These are phyloP conservation scores for Iodosphaeria phyllophila DNA, from an alignment of 2,329 filamentous ascomycete genomes.

Conservation along the genomic window DNA sequence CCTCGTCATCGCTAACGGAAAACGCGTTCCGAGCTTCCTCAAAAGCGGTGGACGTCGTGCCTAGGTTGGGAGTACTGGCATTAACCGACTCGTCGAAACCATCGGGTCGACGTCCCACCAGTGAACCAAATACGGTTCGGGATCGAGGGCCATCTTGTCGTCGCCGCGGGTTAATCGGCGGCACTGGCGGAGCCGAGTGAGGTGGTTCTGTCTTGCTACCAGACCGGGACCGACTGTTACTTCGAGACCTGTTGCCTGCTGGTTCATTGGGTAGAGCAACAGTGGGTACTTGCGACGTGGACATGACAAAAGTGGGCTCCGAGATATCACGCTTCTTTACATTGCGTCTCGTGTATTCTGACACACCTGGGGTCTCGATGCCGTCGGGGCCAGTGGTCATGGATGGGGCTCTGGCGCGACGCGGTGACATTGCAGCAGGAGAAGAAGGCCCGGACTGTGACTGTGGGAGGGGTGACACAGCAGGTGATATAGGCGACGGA, in stretches of 20 bases:
- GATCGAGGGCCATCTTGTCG: conserved; percentile 17
- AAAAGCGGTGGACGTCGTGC: no score
- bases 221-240: conserved; percentile 18
- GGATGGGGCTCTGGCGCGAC: conserved; percentile 15
- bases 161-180: conserved; percentile 39
- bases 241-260: conserved; percentile 13
- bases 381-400: conserved; percentile 9
- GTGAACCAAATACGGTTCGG: conserved; percentile 20
- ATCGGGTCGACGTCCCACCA: conserved; percentile 17
- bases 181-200: conserved; percentile 28
- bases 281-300: conserved; percentile 24
- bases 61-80: conserved; percentile 14
- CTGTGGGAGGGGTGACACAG: conserved; percentile 23
- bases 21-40: conserved; percentile 6
- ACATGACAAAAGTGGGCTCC: conserved; percentile 28
- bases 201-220: conserved; percentile 17
- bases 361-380: conserved; percentile 12
- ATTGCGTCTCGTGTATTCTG: conserved; percentile 20
- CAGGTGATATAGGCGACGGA: conserved; percentile 26
- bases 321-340: conserved; percentile 29
- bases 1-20: conserved; percentile 20
- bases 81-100: conserved; percentile 9
- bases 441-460: conserved; percentile 16
- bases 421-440: conserved; percentile 12
- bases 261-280: conserved; percentile 18